Evolutionary conservation across 2,329 filamentous ascomycete species (phyloP), one percentile per base, ranked within the genome.

Genomic region (Hymenoscyphus occultus): DNA sequence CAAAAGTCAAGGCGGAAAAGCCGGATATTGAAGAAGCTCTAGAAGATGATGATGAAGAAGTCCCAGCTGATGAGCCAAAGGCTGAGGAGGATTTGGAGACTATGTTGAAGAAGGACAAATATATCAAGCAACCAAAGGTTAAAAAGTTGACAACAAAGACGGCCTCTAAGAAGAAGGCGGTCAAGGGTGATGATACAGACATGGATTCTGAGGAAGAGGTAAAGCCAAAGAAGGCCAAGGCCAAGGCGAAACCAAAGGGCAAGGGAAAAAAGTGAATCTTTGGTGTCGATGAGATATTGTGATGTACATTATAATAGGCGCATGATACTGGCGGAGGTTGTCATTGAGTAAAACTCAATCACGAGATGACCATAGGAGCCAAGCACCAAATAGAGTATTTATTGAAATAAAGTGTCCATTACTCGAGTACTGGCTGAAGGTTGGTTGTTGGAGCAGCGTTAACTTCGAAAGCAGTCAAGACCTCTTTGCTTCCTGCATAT

Each of bases 11-110:
- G 72, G 80, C 83, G 51, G 80, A 86, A 32, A 87, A 87, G 67
- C 96, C 95, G 0, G 95, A 99, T 79, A 84, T 99, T 39, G 95
- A 99, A 78, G 95, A 99, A 78, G 95, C 93, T 1, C 90, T 99
- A 62, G 93, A 98, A 71, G 93, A 92, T 5, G 94, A 96, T 57
- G 86, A 86, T 56, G 90, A 88, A 22, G 88, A 83, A n/a, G 87
- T 88, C 40, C 78, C 86, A 0, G 79, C 79, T 16, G 79, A 81
- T 14, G 77, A 79, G n/a, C 76, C 80, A 2, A 84, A 79, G 1
- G 85, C 87, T 54, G 86, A 83, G 1, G 89, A 89, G 0, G 90
- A 91, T 3, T 89, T 92, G 13, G 90, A 93, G 62, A 80, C 88
- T n/a, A 92, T 96, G 75, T 77, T 98, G 61, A 92, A 90, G 74